Base-by-base conservation (phyloP, 2,329 filamentous ascomycete genomes). In the Pyrenochaeta sp. region DNA sequence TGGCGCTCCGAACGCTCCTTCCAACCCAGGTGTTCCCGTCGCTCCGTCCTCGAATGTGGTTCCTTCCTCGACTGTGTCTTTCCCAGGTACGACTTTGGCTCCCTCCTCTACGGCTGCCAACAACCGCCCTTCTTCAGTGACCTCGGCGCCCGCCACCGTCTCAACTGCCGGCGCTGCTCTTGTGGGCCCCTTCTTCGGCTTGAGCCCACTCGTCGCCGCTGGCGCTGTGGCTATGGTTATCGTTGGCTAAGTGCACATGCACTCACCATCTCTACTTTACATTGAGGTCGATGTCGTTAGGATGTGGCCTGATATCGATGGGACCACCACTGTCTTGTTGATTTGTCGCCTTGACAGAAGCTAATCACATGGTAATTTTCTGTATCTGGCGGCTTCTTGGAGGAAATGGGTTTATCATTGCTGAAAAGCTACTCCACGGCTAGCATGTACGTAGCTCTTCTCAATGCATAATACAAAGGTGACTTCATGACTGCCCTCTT, bases 131-230 rank as follows among this genome's bases (percentile, higher is more conserved):
- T 50, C 55, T 3, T n/a, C 57, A 2, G 39, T 43, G 21, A 30
- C 51, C 15, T 52, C 44, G 50, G 29, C 35, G n/a, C 56, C 49
- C 14, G 12, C 40, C 14, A 43, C 51, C 5, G 45, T 63, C 15
- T 54, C 63, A 9, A 58, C 58, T 30, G 62, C 58, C 45, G 66
- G 51, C 9, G 68, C 54, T 23, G 43, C 60, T 33, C 40, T 68
- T n/a, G 54, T 58, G 7, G 60, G 64, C 18, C 56, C 64, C 18
- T 55, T 63, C 30, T 33, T 54, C 20, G 57, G 61, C 23, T 44
- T 68, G 54, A 61, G 64, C 30, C 61, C 61, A 29, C 42, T 71
- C 17, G 36, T 69, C 29, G 65, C 49, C 47, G 65, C 54, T 23
- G 66, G 65, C 40, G 62, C 63, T 54, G 59, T 52, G 40, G 62